A percentile compares a stretch with the other conserved stretches of the same genome.
phyloP scores from a whole-genome alignment of 768 basidiomycete genomes.

The Lactarius vividus region DNA sequence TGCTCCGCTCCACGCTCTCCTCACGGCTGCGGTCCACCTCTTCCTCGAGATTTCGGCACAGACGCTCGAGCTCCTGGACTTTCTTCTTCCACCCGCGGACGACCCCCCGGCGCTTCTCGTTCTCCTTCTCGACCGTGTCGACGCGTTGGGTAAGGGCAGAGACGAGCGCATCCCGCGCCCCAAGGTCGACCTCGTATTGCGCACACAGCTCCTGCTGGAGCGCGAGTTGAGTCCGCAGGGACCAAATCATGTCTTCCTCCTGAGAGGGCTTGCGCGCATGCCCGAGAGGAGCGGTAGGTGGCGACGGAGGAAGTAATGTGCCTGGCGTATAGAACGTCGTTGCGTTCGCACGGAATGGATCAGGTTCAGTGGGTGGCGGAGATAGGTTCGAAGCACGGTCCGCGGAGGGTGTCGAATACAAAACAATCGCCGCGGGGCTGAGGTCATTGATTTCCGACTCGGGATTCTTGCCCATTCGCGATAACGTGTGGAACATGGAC shows the following conservation, averaged over 20 bases:
- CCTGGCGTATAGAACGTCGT: constrained; percentile 77
- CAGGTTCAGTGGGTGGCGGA: constrained; percentile 45
- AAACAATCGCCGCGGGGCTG: constrained; percentile 45
- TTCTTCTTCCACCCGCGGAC: constrained; percentile 72
- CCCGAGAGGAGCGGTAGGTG: constrained; percentile 34
- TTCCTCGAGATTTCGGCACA: constrained; percentile 70
- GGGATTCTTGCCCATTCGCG: constrained; percentile 42
- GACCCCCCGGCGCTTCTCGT: constrained; percentile 52
- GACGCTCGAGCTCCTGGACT: constrained; percentile 67
- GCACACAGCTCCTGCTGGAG: constrained; percentile 71
- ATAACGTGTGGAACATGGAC: constrained; percentile 58
- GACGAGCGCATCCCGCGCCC: constrained; percentile 70
- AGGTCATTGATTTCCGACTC: constrained; percentile 68
- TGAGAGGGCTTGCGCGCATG: constrained; percentile 63
- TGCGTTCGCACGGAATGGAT: constrained; percentile 72
- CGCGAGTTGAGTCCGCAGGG: constrained; percentile 70
- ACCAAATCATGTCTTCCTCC: constrained; percentile 69
- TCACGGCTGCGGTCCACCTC: constrained; percentile 83
- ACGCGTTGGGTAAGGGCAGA: constrained; percentile 56
- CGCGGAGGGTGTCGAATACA: constrained; percentile 37
- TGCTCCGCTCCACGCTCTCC: constrained; percentile 74
- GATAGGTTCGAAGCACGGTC: constrained; percentile 26
- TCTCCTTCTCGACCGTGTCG: constrained; percentile 57
- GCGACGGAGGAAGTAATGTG: constrained; percentile 66
- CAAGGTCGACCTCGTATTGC: constrained; percentile 74